Evolutionary conservation across 306 rosid genomes (phyloP), one percentile per base, ranked within the genome.

Genomic region (Ziziphus jujuba): DNA sequence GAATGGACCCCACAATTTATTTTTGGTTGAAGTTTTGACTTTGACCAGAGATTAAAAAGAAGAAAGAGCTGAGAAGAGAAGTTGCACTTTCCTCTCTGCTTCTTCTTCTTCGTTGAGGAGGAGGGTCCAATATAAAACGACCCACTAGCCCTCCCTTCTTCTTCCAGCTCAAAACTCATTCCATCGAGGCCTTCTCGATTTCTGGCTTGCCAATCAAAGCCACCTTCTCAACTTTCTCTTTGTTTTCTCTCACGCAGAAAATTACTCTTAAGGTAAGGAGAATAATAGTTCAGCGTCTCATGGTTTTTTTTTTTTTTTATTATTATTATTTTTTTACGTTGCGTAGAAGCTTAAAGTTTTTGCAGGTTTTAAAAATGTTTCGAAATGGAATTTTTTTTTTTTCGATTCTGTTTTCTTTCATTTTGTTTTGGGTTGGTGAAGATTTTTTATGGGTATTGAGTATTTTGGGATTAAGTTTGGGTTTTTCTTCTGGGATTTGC

Each of bases 11-110:
- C 49, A 61, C 62, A 11, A 64, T 75, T n/a, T n/a, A n/a, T n/a
- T n/a, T n/a, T n/a, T n/a, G n/a, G n/a, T 80, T 82, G 85, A 87
- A 88, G 82, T 33, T 82, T 87, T 87, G 99, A 95, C 97, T 90
- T 87, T 91, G 99, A 95, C 99, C 79, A 45, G 20, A 61, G 63
- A 11, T 14, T 49, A 9, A 33, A 13, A 70, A 38, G 34, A 54
- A 56, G 90, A 67, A 80, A 50, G 84, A 64, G 77, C 79, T 38
- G 33, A 73, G 98, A 88, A 90, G 88, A 85, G 85, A 88, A 88
- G 81, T 90, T 96, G 11, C 97, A 74, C 95, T 75, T 90, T 89
- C 98, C 88, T 82, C 70, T 57, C 91, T 64, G 69, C 75, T 88
- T 86, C 91, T 72, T 76, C 69, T 66, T 77, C 61, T 71, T 63